Evolutionary conservation across 1,284 basidiomycete species (phyloP), one percentile per base, ranked within the genome.

Genomic region (Tetrapyrgos nigripes): DNA sequence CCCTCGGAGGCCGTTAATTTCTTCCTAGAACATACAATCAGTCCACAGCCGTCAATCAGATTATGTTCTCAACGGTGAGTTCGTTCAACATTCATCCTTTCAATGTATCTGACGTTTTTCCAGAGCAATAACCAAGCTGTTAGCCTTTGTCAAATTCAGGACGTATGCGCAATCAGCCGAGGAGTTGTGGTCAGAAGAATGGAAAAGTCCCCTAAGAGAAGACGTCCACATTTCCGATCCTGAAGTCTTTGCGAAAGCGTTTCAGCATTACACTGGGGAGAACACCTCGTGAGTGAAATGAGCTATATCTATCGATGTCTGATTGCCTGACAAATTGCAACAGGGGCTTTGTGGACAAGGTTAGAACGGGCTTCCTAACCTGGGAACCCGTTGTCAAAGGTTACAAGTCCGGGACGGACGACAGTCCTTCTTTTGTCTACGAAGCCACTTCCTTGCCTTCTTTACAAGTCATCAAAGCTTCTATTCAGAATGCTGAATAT

Each of bases 11-110:
- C 93, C 6, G 86, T 89, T 0, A 80, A 77, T 60, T 90, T 93
- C 73, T 88, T 95, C 71, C 76, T 91, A 63, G 78, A 81, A 53
- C 86, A 90, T 66, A 83, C 85, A 10, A 80, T 80, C 44, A 95
- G 92, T 67, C 90, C 94, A 48, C 93, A 97, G 62, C 88, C 93
- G 0, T 85, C 87, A 40, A 92, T 96, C 65, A 84, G 95, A 48
- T 75, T 83, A 55, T 84, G 85, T 62, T 89, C 89, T 13, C 88
- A 94, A 62, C 80, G 80, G 89, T 89, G 75, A 72, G 83, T 78
- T 2, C 26, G 40, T 53, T 55, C 29, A 8, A 50, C 23, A 51
- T 46, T 51, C 57, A 40, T 55, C 59, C 40, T 52, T 13, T 57
- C 50, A 57, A 65, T 40, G 37, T 9, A 59, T 51, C 61, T 58